Evolutionary conservation across 495 filamentous ascomycete species (phyloP).

Genomic region (Sabuloglossum arenarium): DNA sequence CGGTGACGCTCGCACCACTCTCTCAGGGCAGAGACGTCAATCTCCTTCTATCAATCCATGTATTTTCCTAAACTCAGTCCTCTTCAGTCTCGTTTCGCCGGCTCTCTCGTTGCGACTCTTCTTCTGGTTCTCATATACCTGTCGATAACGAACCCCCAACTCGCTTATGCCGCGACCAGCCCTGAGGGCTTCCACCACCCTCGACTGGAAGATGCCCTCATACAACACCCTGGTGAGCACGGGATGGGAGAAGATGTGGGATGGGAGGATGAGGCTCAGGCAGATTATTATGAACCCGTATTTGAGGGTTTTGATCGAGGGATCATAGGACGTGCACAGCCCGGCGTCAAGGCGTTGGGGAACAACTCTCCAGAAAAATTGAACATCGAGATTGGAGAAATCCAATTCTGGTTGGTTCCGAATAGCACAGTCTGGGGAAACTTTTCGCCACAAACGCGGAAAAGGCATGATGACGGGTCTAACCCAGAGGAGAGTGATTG

Average conservation of each 20-base stretch:
- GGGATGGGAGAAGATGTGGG: constrained; percentile 1
- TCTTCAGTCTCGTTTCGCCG: constrained; percentile 47
- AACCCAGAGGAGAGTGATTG: background rate
- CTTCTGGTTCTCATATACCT: constrained; percentile 34
- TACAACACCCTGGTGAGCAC: background rate
- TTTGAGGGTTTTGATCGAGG: constrained; percentile 35
- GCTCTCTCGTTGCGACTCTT: constrained; percentile 34
- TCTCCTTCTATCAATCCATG: constrained; percentile 22
- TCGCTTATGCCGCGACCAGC: constrained; percentile 38
- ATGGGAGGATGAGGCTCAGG: background rate
- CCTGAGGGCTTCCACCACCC: constrained; percentile 20
- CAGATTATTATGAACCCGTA: constrained; percentile 30
- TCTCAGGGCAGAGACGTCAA: background rate
- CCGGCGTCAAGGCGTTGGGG: constrained; percentile 24
- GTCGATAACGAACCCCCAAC: constrained; percentile 28
- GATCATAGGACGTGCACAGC: constrained; percentile 38
- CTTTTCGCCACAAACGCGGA: constrained; percentile 11
- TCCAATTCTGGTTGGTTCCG: constrained; percentile 33
- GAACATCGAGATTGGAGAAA: constrained; percentile 35
- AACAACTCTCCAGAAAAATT: constrained; percentile 39
- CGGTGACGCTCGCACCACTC: background rate
- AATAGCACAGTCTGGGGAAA: constrained; percentile 21
- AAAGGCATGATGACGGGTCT: background rate
- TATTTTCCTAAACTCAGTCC: constrained; percentile 34
- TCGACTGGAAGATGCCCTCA: constrained; percentile 27